Conservation (phyloP, 306 rosid species). For the Bauhinia variegata region DNA sequence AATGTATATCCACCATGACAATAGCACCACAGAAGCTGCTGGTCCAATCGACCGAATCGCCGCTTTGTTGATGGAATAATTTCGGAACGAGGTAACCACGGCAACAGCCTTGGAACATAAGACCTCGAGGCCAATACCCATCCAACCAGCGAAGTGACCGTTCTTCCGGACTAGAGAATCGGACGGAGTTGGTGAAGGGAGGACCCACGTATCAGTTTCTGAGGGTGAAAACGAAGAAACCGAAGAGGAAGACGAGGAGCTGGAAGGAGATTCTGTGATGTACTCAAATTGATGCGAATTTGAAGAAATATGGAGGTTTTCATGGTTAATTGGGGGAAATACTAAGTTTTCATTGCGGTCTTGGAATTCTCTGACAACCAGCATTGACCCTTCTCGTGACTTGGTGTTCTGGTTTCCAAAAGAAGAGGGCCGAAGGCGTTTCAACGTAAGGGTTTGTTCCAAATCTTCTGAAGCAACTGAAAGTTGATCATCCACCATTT, state of each 20-base stretch:
- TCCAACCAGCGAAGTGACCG: background rate
- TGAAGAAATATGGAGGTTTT: slow-evolving; percentile 36
- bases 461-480: background rate
- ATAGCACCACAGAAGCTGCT: slow-evolving; percentile 36
- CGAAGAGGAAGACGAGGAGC: slow-evolving; percentile 36
- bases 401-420: background rate
- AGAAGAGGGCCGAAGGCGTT: background rate
- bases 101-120: too few relatives aligned
- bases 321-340: slow-evolving; percentile 49
- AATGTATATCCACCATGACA: slow-evolving; percentile 50
- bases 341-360: slow-evolving; percentile 7
- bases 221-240: slow-evolving; percentile 49
- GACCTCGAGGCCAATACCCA: too few relatives aligned
- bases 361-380: slow-evolving; percentile 22
- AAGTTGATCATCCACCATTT: slow-evolving; percentile 30
- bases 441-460: background rate
- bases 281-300: background rate
- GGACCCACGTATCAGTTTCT: slow-evolving; percentile 48
- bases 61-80: background rate
- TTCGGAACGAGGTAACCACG: too few relatives aligned
- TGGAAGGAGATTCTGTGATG: slow-evolving; percentile 4
- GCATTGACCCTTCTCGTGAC: slow-evolving; percentile 24
- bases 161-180: slow-evolving; percentile 10
- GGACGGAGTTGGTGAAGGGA: slow-evolving; percentile 27
- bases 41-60: slow-evolving; percentile 44